Percentiles rank a stretch among this genome's conserved stretches.
Conservation (phyloP, 2,329 filamentous ascomycete genomes). For the Pleochaeta shiraiana region DNA sequence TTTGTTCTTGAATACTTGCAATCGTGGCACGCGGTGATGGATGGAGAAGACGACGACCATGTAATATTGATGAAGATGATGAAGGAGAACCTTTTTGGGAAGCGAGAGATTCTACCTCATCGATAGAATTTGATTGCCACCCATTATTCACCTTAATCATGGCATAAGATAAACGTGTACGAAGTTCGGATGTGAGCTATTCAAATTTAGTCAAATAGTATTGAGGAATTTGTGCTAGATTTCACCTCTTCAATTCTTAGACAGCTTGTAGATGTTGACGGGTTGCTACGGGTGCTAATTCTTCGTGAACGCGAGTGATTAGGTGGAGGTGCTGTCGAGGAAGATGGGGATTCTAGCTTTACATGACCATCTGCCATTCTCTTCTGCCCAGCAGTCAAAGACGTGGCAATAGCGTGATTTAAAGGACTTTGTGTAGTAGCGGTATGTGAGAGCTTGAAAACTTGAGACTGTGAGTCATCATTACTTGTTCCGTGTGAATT, state of each 20-base stretch:
- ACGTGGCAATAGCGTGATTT: constrained; percentile 6
- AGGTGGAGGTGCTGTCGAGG: constrained; percentile 21
- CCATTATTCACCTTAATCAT: constrained; percentile 86
- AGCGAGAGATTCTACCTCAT: constrained; percentile 54
- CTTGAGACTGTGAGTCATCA: constrained; percentile 31
- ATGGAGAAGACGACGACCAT: constrained; percentile 28
- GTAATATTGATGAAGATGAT: constrained; percentile 33
- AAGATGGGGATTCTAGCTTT: constrained; percentile 29
- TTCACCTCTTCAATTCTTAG: constrained; percentile 59
- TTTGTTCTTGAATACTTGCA: constrained; percentile 18
- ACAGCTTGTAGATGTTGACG: constrained; percentile 33
- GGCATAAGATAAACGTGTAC: constrained; percentile 71
- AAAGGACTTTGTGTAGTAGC: not conserved
- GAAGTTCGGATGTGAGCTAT: constrained; percentile 36
- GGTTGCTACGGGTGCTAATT: constrained; percentile 41
- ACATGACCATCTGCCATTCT: constrained; percentile 55
- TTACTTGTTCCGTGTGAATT: constrained; percentile 22
- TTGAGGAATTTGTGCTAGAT: not conserved
- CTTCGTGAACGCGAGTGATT: constrained; percentile 40
- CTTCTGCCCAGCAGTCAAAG: constrained; percentile 32
- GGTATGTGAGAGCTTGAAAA: constrained; percentile 25
- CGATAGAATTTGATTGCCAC: constrained; percentile 59
- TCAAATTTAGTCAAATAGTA: constrained; percentile 9
- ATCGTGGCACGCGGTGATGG: constrained; percentile 29
- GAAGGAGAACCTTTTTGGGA: constrained; percentile 44